Base-by-base conservation (phyloP, 148 eudicot species). In the Selenicereus undatus region DNA sequence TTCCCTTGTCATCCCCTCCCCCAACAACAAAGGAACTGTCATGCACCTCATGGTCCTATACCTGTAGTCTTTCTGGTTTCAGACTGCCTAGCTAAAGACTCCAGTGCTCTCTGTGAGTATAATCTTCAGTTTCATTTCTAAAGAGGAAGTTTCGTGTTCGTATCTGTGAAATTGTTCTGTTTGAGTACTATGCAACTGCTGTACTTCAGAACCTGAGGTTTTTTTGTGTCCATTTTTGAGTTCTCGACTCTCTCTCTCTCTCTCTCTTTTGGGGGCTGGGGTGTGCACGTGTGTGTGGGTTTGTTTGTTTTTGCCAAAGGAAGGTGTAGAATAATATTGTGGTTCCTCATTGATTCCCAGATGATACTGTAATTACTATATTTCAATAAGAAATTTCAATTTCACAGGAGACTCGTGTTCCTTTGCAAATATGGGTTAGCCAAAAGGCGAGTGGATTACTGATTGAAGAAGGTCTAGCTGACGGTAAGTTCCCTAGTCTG, bases 361-460 rank as follows among this genome's bases (percentile, higher is more conserved):
- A 42, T 56, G 22, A 45, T 62, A 21, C 9, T 72, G 22, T 7
- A 21, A 72, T 52, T 52, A 4, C 14, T 69, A 32, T 21, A 20
- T 45, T 68, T 16, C 71, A 27, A 56, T 83, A 80, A 32, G 69
- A 75, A 69, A 45, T 52, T 68, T 76, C 39, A 79, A 82, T 70
- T 78, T 39, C 79, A 50, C 90, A 96, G 99, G 99, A 96, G 88
- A 83, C 91, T 48, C 91, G 94, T 79, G 83, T 90, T 86, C 94
- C 97, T 13, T 80, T 97, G 86, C 98, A 97, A 84, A 86, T 97
- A 86, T 94, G 99, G 99, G 94, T 94, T 82, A 87, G 92, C 78
- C 90, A 94, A 88, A 89, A 90, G 76, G 83, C 84, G 64, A 90
- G 85, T 85, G 99, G 91, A 72, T 78, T 90, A 82, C 73, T 82